A percentile compares a stretch with the other conserved stretches of the same genome.
Evolutionary conservation across 2,329 filamentous ascomycete genomes (phyloP).

Genomic region (Calonectria henricotiae): DNA sequence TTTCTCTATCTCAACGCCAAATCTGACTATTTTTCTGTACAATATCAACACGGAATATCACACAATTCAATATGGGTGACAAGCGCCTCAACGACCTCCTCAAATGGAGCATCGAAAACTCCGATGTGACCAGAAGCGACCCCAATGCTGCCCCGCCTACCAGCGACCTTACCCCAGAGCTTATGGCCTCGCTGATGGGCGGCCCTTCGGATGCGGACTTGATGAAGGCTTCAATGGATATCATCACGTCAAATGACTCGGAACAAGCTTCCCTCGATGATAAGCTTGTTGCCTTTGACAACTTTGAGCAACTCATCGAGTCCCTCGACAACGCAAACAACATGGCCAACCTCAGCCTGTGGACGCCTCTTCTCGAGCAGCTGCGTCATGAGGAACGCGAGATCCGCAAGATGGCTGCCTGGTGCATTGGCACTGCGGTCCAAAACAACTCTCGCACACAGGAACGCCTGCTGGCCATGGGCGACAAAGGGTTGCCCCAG

Average conservation of each 20-base stretch:
- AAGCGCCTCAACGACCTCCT: slow-evolving; percentile 81
- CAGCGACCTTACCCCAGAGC: slow-evolving; percentile 76
- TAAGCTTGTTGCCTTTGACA: slow-evolving; percentile 90
- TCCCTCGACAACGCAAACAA: slow-evolving; percentile 98
- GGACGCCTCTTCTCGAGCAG: slow-evolving; percentile 83
- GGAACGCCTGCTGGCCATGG: slow-evolving; percentile 76
- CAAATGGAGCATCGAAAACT: slow-evolving; percentile 80
- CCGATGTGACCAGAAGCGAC: slow-evolving; percentile 55
- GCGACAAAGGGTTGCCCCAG: slow-evolving; percentile 74
- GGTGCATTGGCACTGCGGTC: slow-evolving; percentile 94
- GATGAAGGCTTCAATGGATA: slow-evolving; percentile 88
- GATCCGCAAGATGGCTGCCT: slow-evolving; percentile 89
- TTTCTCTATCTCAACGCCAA: background rate
- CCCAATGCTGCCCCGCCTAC: slow-evolving; percentile 55
- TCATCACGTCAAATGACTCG: slow-evolving; percentile 76
- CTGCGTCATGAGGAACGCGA: slow-evolving; percentile 80
- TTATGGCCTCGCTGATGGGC: slow-evolving; percentile 84
- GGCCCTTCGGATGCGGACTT: slow-evolving; percentile 92
- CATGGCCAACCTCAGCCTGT: slow-evolving; percentile 83
- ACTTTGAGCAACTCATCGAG: slow-evolving; percentile 94
- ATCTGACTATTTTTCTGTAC: background rate
- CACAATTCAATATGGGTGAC: slow-evolving; percentile 63
- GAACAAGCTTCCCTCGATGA: slow-evolving; percentile 78
- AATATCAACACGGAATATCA: background rate
- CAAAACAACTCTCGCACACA: slow-evolving; percentile 95